Base-by-base conservation (phyloP, 1,139 yeast species). In the Spencermartinsiella ligniputridi region DNA sequence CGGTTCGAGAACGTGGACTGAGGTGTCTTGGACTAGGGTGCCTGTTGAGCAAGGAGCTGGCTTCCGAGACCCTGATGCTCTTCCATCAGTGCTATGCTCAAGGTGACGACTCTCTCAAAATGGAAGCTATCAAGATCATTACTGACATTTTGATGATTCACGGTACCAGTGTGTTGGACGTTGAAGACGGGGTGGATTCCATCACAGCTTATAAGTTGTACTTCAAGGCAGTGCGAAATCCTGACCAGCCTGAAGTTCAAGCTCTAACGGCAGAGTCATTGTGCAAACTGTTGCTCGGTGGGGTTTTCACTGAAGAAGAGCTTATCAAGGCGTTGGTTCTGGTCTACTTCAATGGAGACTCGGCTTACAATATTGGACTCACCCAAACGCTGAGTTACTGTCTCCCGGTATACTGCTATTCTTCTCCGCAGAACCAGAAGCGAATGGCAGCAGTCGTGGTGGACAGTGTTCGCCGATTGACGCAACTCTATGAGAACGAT, bases 331-430 rank as follows among this genome's bases (percentile, higher is more conserved):
- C 86, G 0, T 69, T 89, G 47, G 68, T 90, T 3, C 66, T 86
- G 42, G 76, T 85, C 1, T 90, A 88, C 57, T 89, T 87, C 64
- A 81, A 84, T 47, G 88, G 90, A 0, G 63, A 69, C 2, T 81
- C 83, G 40, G 65, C 76, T 3, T 65, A 69, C 12, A 88, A 89
- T 55, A 82, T 78, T 48, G 79, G 81, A 15, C 69, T 90, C 51
- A 75, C 83, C 45, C 97, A 92, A 64, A 84, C 87, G 1, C 76
- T 90, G 48, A 80, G 95, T 9, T 89, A 87, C 60, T 89, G 96
- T 59, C 73, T 92, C 32, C 97, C 97, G 0, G 96, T 87, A 0
- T 89, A 87, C 61, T 83, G 95, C 29, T 86, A 79, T 60, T 85
- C 96, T 34, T 90, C 84, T 53, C 68, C 74, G 1, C 71, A 70